Percentiles rank a stretch among this genome's conserved stretches.
Evolutionary conservation across 805 yeast genomes (phyloP).

Genomic region (Sugiyamaella boreocaroliniensis): DNA sequence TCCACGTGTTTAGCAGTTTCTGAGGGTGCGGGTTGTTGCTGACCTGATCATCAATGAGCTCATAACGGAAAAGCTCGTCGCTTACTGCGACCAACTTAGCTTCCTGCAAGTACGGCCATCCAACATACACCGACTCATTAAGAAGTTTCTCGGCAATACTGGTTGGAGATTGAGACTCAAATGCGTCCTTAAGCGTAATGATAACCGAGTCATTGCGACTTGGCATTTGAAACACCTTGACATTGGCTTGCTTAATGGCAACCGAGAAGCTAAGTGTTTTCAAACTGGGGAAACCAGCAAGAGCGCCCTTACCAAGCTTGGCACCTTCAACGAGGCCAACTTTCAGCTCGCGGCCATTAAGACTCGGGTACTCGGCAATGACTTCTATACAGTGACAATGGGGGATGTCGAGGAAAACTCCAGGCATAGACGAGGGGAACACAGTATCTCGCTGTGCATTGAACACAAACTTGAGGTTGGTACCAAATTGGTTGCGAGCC

Average conservation of each 20-base stretch:
- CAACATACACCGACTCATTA: conserved; percentile 59
- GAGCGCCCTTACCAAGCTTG: conserved; percentile 55
- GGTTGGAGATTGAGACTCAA: conserved; percentile 37
- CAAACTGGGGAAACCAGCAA: conserved; percentile 89
- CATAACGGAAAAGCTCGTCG: conserved; percentile 49
- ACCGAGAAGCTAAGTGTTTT: conserved; percentile 56
- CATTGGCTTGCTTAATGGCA: conserved; percentile 50
- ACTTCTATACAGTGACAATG: conserved; percentile 72
- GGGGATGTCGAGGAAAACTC: conserved; percentile 68
- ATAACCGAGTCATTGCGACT: conserved; percentile 78
- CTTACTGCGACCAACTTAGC: conserved; percentile 59
- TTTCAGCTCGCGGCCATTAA: conserved; percentile 32
- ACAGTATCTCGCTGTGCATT: conserved; percentile 68
- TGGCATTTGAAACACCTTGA: conserved; percentile 76
- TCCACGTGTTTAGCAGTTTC: conserved; percentile 42
- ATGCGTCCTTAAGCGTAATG: conserved; percentile 49
- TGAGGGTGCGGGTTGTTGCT: conserved; percentile 35
- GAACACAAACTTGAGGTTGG: conserved; percentile 57
- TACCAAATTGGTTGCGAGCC: conserved; percentile 67
- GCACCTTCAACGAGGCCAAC: conserved; percentile 62
- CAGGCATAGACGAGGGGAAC: conserved; percentile 71
- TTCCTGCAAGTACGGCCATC: conserved; percentile 90
- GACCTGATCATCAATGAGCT: conserved; percentile 20
- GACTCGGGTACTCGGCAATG: conserved; percentile 45
- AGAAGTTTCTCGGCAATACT: conserved; percentile 60